Evolutionary conservation across 192 early-diverging fungal species (phyloP), one percentile per base, ranked within the genome.

Genomic region (Dimargaris xerosporica): DNA sequence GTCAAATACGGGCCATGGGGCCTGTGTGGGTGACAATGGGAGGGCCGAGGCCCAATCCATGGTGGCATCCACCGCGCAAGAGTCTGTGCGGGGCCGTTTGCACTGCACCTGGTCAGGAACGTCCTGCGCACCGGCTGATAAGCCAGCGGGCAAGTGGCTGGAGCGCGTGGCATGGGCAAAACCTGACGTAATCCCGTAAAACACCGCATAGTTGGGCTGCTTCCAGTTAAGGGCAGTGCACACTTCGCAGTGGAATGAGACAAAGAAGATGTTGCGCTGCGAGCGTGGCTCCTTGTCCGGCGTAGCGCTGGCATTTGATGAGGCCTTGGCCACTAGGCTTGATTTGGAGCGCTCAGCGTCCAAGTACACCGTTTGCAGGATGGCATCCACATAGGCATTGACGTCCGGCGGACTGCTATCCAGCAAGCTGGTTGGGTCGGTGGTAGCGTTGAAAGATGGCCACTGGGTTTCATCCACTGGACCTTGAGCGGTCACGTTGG

Each of bases 161-260:
- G 45, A 62, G 19, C 55, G 64, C 13, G 78, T 59, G 26, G 65
- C 63, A 13, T 67, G 69, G 0, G 59, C 80, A 67, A 79, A 85
- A 30, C 93, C 90, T 47, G 87, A 88, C 44, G 81, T 80, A 5
- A 90, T 91, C 61, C 86, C 81, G 72, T 96, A 92, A 68, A 99
- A 99, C 23, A 99, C 96, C 25, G 88, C 81, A 61, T 88, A 99
- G 67, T 97, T 97, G 23, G 94, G 94, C 64, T 99, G 96, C 72
- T 99, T 99, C 96, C 96, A 97, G 77, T 94, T 99, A 43, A 96
- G 64, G 19, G 91, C 86, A 16, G 87, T 89, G 75, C 96, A 99
- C 0, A 96, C 82, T 21, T 81, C 74, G 17, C 92, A 88, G 68
- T 92, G 96, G 71, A 91, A 91, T 3, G 91, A 93, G 26, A 85